Evolutionary conservation across 2,329 filamentous ascomycete genomes (phyloP).

Genomic region (Colletotrichum tropicale): DNA sequence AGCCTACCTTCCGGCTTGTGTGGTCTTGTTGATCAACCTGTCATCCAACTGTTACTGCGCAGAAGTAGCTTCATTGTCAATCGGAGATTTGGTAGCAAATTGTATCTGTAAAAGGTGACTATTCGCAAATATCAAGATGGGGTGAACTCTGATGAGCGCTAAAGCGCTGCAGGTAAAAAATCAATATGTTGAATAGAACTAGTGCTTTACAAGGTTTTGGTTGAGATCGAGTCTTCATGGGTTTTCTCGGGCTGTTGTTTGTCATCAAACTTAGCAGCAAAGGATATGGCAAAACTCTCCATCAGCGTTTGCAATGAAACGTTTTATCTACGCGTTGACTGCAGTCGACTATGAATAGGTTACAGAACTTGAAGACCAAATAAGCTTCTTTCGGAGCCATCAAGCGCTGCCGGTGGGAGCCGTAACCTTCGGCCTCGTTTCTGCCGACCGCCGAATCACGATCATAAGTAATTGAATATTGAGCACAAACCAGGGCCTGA

Average conservation of each 20-base stretch:
- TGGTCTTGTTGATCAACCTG: neutral
- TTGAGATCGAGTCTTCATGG: neutral
- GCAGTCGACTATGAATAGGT: neutral
- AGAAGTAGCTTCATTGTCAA: neutral
- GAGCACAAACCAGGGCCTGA: neutral
- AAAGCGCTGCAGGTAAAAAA: neutral
- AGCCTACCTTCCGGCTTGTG: neutral
- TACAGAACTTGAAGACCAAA: neutral
- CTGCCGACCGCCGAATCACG: neutral
- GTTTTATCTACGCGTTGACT: neutral
- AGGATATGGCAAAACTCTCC: neutral
- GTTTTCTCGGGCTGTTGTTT: neutral
- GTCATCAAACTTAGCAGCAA: neutral
- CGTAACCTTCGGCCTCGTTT: neutral
- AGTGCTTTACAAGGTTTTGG: neutral
- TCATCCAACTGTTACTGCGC: too few species aligned
- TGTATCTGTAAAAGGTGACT: neutral
- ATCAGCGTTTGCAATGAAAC: neutral
- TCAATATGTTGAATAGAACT: neutral
- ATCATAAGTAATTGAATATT: neutral
- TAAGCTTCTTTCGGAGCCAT: neutral
- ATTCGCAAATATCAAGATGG: neutral
- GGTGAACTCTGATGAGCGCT: accelerated
- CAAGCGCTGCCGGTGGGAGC: neutral
- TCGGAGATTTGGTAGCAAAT: neutral